Percentiles rank a stretch among this genome's conserved stretches.
Evolutionary conservation across 345 rosid genomes (phyloP).

Genomic region (Eutrema yunnanense): DNA sequence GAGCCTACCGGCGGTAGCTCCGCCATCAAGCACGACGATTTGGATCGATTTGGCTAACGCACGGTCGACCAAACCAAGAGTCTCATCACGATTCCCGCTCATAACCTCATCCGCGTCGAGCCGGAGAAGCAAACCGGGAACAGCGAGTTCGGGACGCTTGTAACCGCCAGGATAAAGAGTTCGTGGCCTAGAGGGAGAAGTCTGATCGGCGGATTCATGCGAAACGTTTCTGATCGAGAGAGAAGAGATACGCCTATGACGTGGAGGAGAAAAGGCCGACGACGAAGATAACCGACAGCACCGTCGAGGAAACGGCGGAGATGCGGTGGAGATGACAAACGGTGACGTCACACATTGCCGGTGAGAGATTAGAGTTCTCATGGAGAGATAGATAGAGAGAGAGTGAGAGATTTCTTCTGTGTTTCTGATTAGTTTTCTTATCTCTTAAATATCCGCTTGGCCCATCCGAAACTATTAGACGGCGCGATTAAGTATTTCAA

Average conservation of each 20-base stretch:
- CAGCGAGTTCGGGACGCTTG: slow-evolving; percentile 79
- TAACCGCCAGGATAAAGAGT: slow-evolving; percentile 92
- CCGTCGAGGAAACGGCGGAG: slow-evolving; percentile 13
- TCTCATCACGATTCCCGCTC: slow-evolving; percentile 31
- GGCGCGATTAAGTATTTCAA: slow-evolving; percentile 15
- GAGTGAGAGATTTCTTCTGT: slow-evolving; percentile 1
- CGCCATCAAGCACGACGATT: slow-evolving; percentile 67
- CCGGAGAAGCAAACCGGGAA: slow-evolving; percentile 68
- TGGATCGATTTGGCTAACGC: slow-evolving; percentile 70
- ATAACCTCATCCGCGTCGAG: slow-evolving; percentile 58
- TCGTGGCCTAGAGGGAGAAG: slow-evolving; percentile 48
- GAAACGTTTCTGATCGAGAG: slow-evolving; percentile 34
- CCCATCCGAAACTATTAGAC: slow-evolving; percentile 6
- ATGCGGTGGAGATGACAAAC: slow-evolving; percentile 14
- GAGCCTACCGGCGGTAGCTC: slow-evolving; percentile 47
- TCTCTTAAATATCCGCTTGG: slow-evolving; percentile 14
- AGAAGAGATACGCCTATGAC: slow-evolving; percentile 24
- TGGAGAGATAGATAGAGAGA: not conserved
- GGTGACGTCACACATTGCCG: slow-evolving; percentile 29
- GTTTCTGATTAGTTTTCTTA: slow-evolving; percentile 33
- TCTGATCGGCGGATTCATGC: slow-evolving; percentile 29
- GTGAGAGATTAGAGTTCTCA: slow-evolving; percentile 28
- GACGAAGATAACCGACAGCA: not conserved
- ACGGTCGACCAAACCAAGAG: slow-evolving; percentile 53
- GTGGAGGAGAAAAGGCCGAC: slow-evolving; percentile 6